Base-by-base conservation (phyloP, 2,329 filamentous ascomycete genomes). In the Ophiostoma sp. region DNA sequence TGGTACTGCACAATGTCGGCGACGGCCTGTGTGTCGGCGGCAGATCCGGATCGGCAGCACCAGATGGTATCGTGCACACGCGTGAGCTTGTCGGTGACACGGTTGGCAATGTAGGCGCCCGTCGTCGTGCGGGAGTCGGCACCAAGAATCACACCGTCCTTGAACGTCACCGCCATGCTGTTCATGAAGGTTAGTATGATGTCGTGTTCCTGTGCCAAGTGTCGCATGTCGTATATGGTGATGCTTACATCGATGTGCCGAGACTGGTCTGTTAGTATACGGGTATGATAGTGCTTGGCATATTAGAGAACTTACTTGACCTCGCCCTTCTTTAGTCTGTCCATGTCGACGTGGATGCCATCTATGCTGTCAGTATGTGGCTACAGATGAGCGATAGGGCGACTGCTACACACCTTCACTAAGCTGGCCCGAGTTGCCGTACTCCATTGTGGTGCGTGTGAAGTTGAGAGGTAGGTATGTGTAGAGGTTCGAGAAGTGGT, bases 291-390 rank as follows among this genome's bases (percentile, higher is more conserved):
- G 14, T 11, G 18, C 18, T 7, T 7, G 6, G 14, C 4, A 63
- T 7, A 42, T 9, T 5, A 11, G 18, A 42, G 27, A 27, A 82
- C 92, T 82, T 83, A 97, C 93, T 99, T 99, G 78, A 99, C 94
- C 83, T 99, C 95, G 71, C 95, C 95, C 81, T 93, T 95, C 89
- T 99, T 99, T 80, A 99, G 83, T 77, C 95, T 90, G 76, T 98
- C 92, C 95, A 99, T 99, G 78, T 99, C 95, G 75, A 99, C 85
- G 79, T 99, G 95, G 78, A 99, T 98, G 78, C 95, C 95, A 93
- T 99, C 95, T 98, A 41, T 4, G 45, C 12, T 49, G 60, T 58
- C 64, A 49, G 44, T 68, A 60, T 49, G 40, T 14, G 4, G 9
- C 9, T 8, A 40, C 36, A 4, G 7, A 18, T 8, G 16, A 6